phyloP scores from a whole-genome alignment of 371 early-diverging fungal genomes.

The Parasitella parasitica region DNA sequence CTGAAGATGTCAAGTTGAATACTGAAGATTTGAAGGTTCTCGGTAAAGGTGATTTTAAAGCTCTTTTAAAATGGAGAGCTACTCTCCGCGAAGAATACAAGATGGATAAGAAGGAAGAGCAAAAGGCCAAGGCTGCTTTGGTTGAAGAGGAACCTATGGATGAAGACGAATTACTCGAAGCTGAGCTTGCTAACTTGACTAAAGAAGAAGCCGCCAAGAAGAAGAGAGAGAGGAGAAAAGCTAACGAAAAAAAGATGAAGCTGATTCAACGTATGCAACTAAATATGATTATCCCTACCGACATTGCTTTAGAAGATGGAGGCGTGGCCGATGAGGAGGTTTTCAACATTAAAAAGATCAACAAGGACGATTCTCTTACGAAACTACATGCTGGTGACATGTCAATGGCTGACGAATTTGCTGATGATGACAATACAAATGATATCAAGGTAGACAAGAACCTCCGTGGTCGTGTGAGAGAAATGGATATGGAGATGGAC shows the following conservation, averaged over 20 bases:
- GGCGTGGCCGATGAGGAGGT: conserved; percentile 62
- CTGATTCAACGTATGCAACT: conserved; percentile 83
- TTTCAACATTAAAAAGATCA: conserved; percentile 60
- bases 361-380: conserved; percentile 50
- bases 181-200: conserved; percentile 60
- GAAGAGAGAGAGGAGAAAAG: conserved; percentile 61
- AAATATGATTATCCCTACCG: conserved; percentile 90
- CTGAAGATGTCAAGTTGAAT: conserved; percentile 74
- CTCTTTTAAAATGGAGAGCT: conserved; percentile 86
- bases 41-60: conserved; percentile 91
- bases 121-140: conserved; percentile 30
- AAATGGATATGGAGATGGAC: conserved; percentile 40
- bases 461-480: conserved; percentile 30
- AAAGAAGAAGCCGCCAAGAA: conserved; percentile 60
- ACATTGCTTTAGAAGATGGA: conserved; percentile 80
- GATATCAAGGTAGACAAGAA: conserved; percentile 35
- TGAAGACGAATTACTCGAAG: conserved; percentile 58
- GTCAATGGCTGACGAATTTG: conserved; percentile 52
- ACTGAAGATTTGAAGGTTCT: conserved; percentile 91
- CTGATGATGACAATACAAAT: conserved; percentile 37
- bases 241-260: conserved; percentile 81
- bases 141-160: conserved; percentile 58
- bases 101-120: conserved; percentile 51
- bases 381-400: conserved; percentile 59
- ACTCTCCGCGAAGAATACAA: conserved; percentile 58